Evolutionary conservation across 257 asterid genomes (phyloP).

Genomic region (Avicennia marina): DNA sequence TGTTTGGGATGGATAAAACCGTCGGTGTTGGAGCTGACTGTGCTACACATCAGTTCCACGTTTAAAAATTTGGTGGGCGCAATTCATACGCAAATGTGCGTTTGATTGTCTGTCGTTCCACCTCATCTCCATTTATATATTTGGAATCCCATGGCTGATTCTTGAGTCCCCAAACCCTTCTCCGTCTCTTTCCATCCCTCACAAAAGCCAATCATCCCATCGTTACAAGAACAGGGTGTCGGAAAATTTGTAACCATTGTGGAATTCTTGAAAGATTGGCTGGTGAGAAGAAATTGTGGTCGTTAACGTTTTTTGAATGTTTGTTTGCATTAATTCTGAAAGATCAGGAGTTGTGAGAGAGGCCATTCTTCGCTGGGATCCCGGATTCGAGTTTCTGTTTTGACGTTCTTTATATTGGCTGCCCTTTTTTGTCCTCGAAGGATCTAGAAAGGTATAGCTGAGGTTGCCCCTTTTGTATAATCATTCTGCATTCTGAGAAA

Average conservation of each 20-base stretch:
- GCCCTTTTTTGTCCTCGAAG: constrained; percentile 7
- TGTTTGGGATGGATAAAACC: constrained; percentile 14
- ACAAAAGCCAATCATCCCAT: constrained; percentile 30
- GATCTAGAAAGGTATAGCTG: constrained; percentile 25
- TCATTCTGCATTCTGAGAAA: background rate
- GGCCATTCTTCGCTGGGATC: constrained; percentile 2
- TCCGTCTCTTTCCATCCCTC: background rate
- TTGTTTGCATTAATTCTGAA: constrained; percentile 3
- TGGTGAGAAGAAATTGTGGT: background rate
- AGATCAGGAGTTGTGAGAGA: constrained; percentile 16
- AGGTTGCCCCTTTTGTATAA: background rate
- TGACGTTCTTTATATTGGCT: background rate
- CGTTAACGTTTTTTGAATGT: background rate
- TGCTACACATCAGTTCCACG: constrained; percentile 32
- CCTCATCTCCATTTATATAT: background rate
- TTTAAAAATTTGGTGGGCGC: background rate
- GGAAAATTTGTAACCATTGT: constrained; percentile 2
- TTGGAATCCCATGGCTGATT: background rate
- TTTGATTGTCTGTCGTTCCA: constrained; percentile 12
- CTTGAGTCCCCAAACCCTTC: constrained; percentile 6
- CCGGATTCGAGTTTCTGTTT: constrained; percentile 8
- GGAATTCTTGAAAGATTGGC: constrained; percentile 20
- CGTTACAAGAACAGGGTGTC: constrained; percentile 20
- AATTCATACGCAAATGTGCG: constrained; percentile 19
- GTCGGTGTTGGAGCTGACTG: constrained; percentile 31